Conservation (phyloP, 345 rosid species). For the Pugionium dolabratum region DNA sequence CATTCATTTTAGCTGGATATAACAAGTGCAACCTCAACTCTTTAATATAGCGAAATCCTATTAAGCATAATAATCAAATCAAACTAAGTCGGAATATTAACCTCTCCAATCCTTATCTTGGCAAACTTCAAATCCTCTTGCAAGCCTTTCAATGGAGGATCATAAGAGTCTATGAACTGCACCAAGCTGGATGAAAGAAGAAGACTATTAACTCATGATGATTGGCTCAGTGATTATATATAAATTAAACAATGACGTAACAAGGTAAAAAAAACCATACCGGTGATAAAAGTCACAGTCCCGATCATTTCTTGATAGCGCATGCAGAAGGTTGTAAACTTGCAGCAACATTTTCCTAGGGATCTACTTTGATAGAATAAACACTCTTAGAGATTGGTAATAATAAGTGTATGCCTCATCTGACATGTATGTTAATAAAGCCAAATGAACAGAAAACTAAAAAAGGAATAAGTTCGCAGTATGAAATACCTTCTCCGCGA, state of each 20-base stretch:
- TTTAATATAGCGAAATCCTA: constrained; percentile 18
- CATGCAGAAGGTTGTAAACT: constrained; percentile 88
- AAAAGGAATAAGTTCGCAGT: constrained; percentile 32
- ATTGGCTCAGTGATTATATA: not conserved
- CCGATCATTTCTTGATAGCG: constrained; percentile 86
- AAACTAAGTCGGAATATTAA: constrained; percentile 38
- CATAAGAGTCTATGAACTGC: constrained; percentile 93
- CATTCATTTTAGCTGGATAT: constrained; percentile 8
- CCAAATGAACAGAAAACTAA: constrained; percentile 9
- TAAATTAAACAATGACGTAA: constrained; percentile 9
- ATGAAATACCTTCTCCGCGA: constrained; percentile 81
- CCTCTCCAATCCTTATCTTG: constrained; percentile 99
- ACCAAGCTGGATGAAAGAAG: constrained; percentile 63
- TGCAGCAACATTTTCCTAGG: constrained; percentile 99
- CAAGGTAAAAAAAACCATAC: constrained; percentile 47
- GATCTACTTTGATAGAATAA: constrained; percentile 54
- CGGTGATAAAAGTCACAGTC: constrained; percentile 99
- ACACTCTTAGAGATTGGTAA: constrained; percentile 27
- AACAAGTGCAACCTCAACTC: constrained; percentile 23
- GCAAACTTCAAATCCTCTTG: constrained; percentile 98
- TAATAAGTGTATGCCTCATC: constrained; percentile 2
- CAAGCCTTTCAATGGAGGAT: constrained; percentile 95
- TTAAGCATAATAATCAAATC: constrained; percentile 3
- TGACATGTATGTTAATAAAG: constrained; percentile 18
- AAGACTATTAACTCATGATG: constrained; percentile 11